Base-by-base conservation (phyloP, 1,284 basidiomycete genomes). In the Tilletia caries region DNA sequence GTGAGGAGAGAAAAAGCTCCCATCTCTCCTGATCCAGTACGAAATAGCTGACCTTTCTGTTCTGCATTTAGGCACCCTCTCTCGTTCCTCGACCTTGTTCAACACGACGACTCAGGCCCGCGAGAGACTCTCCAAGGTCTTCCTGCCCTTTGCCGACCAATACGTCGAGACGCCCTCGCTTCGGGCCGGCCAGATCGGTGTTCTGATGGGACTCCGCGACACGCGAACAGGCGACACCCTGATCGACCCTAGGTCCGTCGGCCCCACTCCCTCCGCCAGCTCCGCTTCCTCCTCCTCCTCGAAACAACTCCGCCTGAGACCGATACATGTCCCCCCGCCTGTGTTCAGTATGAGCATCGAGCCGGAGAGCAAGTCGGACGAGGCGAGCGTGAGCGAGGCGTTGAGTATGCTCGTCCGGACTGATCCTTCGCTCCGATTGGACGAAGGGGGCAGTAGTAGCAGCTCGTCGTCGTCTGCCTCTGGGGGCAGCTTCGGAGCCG, bases 221-320 rank as follows among this genome's bases (percentile, higher is more conserved):
- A 93, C 92, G 15, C 88, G 91, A 41, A 94, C 92, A 8, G 92
- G 92, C n/a, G 92, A 95, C 77, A 94, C 92, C 0, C 86, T 95
- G 29, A 74, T 82, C 32, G 80, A 81, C 60, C 20, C 68, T 10
- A 32, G 67, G 15, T 41, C 37, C 37, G 37, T 41, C 8, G 37
- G 37, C 37, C 37, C 37, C 8, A 41, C 69, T n/a, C 66, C 72
- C 20, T 46, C 29, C 54, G 43, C 10, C 41, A 48, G 13, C 58
- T 34, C 29, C n/a, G n/a, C n/a, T n/a, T 67, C 72, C 20, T 46
- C 29, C 54, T 52, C 10, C 41, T 58, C 20, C 58, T 34, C 29
- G 66, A 81, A 54, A 67, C 44, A 23, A 2, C 79, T 87, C 23
- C 84, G 87, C 6, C 85, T 91, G 71, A 87, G 87, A 43, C 88